Evolutionary conservation across 495 filamentous ascomycete genomes (phyloP), one percentile per base, ranked within the genome.

Genomic region (Penicillium paxilli): DNA sequence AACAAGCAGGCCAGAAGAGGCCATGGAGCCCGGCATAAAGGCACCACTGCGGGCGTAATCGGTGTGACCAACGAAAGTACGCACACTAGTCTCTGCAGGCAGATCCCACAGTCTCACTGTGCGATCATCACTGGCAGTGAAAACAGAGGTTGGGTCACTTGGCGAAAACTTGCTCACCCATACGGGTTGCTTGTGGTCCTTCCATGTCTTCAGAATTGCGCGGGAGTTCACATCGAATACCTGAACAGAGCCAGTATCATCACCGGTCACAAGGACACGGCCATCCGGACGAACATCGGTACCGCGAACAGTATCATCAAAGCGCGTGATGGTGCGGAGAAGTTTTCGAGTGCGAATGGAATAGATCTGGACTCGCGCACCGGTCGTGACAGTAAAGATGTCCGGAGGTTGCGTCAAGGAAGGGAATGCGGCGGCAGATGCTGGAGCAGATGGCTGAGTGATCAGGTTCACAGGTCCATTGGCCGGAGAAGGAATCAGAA

Each of bases 121-220:
- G 35, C 87, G 85, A 68, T 99, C 94, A 62, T 99, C 94, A 70
- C 86, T 88, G 22, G 84, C 83, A 45, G 86, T 91, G 81, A 97
- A 85, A 22, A 97, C 71, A 1, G 83, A 83, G 0, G 94, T 99
- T 25, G 95, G 80, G 26, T 94, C 90, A 45, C 83, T 84, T 7
- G 92, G 92, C 17, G 87, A 90, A 78, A 94, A 98, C 60, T 89
- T 88, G 38, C 89, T 90, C 20, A 86, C 83, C 87, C 94, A 96
- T 30, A 96, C 92, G 35, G 95, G 89, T 76, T 96, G 92, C 72
- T 93, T 92, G 71, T 98, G 94, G 40, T 93, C 86, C 56, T 86
- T 85, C 95, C 94, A 99, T 44, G 94, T 96, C 79, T 94, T 94
- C 64, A 99, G 71, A 52, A 98, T 96, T 1, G 92, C 91, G 51